Evolutionary conservation across 768 basidiomycete genomes (phyloP).

Genomic region (Tricholoma matsutake): DNA sequence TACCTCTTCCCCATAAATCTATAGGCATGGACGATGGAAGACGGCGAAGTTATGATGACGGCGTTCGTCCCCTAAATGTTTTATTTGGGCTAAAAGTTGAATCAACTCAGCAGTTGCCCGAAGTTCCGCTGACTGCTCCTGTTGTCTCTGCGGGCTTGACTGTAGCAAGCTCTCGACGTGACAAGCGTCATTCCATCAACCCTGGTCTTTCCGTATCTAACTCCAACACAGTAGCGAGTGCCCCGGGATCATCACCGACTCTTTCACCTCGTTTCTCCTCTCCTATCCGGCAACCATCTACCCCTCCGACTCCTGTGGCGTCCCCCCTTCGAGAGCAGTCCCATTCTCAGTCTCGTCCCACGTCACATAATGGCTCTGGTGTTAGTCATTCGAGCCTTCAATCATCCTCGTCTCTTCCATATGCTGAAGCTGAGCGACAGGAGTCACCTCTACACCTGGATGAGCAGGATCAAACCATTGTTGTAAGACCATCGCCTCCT

Average conservation of each 20-base stretch:
- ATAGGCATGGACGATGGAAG: slow-evolving; percentile 27
- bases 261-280: slow-evolving; percentile 31
- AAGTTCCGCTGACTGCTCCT: slow-evolving; percentile 15
- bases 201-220: slow-evolving; percentile 38
- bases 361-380: slow-evolving; percentile 29
- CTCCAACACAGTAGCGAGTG: slow-evolving; percentile 23
- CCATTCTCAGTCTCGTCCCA: slow-evolving; percentile 20
- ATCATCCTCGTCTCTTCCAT: slow-evolving; percentile 20
- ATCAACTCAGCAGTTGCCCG: slow-evolving; percentile 12
- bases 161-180: slow-evolving; percentile 35
- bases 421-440: slow-evolving; percentile 14
- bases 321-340: slow-evolving; percentile 34
- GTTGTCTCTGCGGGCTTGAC: slow-evolving; percentile 27
- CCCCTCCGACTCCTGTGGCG: slow-evolving; percentile 21
- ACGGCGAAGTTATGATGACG: slow-evolving; percentile 43
- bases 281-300: slow-evolving; percentile 21
- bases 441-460: slow-evolving; percentile 19
- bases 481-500: slow-evolving; percentile 32
- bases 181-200: slow-evolving; percentile 50
- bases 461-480: slow-evolving; percentile 40
- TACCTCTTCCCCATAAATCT: slow-evolving; percentile 33
- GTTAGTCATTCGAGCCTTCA: slow-evolving; percentile 21
- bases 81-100: slow-evolving; percentile 28
- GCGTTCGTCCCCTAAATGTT: slow-evolving; percentile 41
- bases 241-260: slow-evolving; percentile 22